phyloP scores from a whole-genome alignment of 768 basidiomycete genomes.

The Glaciozyma martinii region DNA sequence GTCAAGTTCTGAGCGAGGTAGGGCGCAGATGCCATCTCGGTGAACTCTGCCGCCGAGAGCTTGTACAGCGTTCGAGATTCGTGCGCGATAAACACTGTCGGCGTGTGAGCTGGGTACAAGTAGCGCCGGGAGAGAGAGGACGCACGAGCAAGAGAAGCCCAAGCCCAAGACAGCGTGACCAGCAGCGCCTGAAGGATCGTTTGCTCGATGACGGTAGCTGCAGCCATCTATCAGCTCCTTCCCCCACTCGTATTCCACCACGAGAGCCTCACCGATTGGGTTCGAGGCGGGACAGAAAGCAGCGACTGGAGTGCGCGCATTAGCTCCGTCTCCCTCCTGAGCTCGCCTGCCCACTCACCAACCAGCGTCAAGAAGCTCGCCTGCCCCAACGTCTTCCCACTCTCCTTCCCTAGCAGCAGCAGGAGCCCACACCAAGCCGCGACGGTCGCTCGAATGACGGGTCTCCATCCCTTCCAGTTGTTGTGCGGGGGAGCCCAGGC shows the following conservation, averaged over 20 bases:
- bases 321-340: background rate
- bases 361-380: constrained; percentile 26
- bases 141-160: constrained; percentile 12
- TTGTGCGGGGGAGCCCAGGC: constrained; percentile 19
- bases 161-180: constrained; percentile 18
- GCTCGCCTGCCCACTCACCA: background rate
- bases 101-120: background rate
- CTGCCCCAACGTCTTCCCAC: constrained; percentile 14
- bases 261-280: constrained; percentile 3
- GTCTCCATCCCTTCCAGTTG: constrained; percentile 26
- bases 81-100: constrained; percentile 20
- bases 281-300: constrained; percentile 12
- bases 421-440: constrained; percentile 28
- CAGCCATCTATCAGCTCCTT: background rate
- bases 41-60: constrained; percentile 9
- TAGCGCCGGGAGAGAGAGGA: background rate
- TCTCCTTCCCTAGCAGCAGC: constrained; percentile 12
- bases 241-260: background rate
- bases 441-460: constrained; percentile 20
- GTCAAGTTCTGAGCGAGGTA: constrained; percentile 5
- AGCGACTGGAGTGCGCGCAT: constrained; percentile 4
- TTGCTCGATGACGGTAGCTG: constrained; percentile 15
- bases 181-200: constrained; percentile 24
- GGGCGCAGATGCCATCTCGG: background rate
- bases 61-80: constrained; percentile 4